Base-by-base conservation (phyloP, 495 filamentous ascomycete species). In the Umbilicaria muhlenbergii region DNA sequence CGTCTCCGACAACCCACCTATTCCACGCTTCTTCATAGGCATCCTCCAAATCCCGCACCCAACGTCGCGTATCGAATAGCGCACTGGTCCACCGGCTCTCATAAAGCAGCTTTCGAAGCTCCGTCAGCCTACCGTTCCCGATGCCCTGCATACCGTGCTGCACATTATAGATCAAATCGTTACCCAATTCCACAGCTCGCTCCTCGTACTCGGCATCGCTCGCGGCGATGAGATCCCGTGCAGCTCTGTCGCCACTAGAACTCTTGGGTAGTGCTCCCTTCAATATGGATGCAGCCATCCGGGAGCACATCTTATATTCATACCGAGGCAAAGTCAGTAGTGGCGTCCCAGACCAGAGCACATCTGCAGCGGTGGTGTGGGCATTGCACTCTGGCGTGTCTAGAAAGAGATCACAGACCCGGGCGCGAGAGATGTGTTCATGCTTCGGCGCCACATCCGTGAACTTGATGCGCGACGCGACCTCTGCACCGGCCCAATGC, bases 321-420 rank as follows among this genome's bases (percentile, higher is more conserved):
- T 95, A 91, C 28, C 89, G 74, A n/a, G 88, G 87, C n/a, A 88
- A 69, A 0, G 91, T 99, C 42, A 96, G 66, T 41, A 99, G 68
- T 32, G 91, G 91, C 5, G 92, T 99, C 41, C 85, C 87, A 37
- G 82, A 88, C 91, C 91, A 99, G 16, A 96, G 68, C 8, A 96
- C 80, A 55, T 99, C 91, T 5, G 91, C 93, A 7, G 91, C 89
- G 0, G 91, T 99, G 15, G 92, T 99, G 62, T 99, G 91, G 5
- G 86, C 91, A 58, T 96, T 96, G 65, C 91, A 99, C 63, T 99
- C 91, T 3, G 91, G 86, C 0, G 91, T 99, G 60, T 99, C 91
- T 16, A 99, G 73, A 55, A 99, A 94, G 32, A 99, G 71, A 58
- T 99, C 91, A 58, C 87, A 80, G 36, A 96, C 74, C 37, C 89